Conservation (phyloP, 768 basidiomycete genomes). For the Candolleomyces eurysporus region DNA sequence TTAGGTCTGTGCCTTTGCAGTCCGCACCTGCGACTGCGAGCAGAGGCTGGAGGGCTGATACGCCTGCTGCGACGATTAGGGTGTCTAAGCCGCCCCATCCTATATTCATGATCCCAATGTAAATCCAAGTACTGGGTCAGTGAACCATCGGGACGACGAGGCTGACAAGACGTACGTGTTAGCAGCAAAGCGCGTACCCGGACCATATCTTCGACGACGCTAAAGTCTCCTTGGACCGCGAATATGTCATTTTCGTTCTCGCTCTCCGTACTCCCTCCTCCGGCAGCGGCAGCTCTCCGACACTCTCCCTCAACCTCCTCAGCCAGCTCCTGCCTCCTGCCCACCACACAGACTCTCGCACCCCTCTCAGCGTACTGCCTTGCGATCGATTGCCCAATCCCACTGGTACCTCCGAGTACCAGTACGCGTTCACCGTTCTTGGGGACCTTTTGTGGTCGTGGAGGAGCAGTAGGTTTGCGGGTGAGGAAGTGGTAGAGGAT, state of each 20-base stretch:
- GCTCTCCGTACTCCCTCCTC: slow-evolving; percentile 13
- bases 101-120: slow-evolving; percentile 24
- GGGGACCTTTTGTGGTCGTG: slow-evolving; percentile 28
- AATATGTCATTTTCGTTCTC: slow-evolving; percentile 36
- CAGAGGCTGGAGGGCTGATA: slow-evolving; percentile 77
- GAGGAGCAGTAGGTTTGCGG: background rate
- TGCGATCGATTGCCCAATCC: slow-evolving; percentile 75
- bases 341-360: slow-evolving; percentile 72
- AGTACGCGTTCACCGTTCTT: slow-evolving; percentile 67
- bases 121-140: background rate
- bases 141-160: no score
- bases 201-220: slow-evolving; percentile 65
- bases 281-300: slow-evolving; percentile 4
- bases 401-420: slow-evolving; percentile 80
- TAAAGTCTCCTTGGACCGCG: slow-evolving; percentile 60
- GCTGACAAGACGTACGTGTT: slow-evolving; percentile 42
- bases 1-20: slow-evolving; percentile 24
- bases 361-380: slow-evolving; percentile 71
- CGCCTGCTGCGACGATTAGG: slow-evolving; percentile 76
- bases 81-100: slow-evolving; percentile 87
- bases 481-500: background rate
- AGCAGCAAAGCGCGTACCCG: slow-evolving; percentile 47
- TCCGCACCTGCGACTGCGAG: slow-evolving; percentile 65
- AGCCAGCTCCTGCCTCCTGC: slow-evolving; percentile 55
- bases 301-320: slow-evolving; percentile 65